These are phyloP conservation scores for Botryotinia convoluta DNA, from an alignment of 2,329 filamentous ascomycete species.

Conservation along the genomic window DNA sequence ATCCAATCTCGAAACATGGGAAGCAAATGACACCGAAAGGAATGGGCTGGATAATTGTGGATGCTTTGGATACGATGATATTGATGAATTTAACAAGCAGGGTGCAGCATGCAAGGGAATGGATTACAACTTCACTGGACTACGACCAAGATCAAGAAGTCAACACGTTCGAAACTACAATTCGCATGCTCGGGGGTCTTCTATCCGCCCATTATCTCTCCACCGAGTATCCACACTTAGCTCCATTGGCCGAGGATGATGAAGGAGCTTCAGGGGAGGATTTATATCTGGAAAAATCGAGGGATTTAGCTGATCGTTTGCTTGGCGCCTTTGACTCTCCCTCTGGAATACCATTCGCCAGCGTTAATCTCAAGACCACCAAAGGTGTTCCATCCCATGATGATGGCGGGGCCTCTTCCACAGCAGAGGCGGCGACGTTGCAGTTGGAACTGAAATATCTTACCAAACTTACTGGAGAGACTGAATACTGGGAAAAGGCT, in stretches of 20 bases:
- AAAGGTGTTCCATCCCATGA: slow-evolving; percentile 77
- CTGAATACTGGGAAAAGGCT: slow-evolving; percentile 85
- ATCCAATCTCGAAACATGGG: slow-evolving; percentile 76
- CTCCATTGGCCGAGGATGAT: slow-evolving; percentile 69
- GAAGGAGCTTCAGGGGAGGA: slow-evolving; percentile 76
- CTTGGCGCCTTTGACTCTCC: slow-evolving; percentile 82
- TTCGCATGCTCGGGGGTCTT: slow-evolving; percentile 92
- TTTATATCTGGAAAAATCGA: slow-evolving; percentile 92
- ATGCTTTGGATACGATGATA: slow-evolving; percentile 94
- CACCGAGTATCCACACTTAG: slow-evolving; percentile 74
- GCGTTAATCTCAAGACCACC: slow-evolving; percentile 78
- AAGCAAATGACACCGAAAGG: slow-evolving; percentile 83
- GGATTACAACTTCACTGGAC: slow-evolving; percentile 76
- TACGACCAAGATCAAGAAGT: slow-evolving; percentile 95
- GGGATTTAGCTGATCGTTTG: slow-evolving; percentile 84
- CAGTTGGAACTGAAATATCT: slow-evolving; percentile 98
- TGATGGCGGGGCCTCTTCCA: slow-evolving; percentile 85
- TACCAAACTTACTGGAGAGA: slow-evolving; percentile 89
- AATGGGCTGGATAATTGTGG: slow-evolving; percentile 97
- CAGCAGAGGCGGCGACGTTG: slow-evolving; percentile 85
- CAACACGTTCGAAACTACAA: slow-evolving; percentile 96
- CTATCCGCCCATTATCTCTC: slow-evolving; percentile 95
- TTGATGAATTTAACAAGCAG: slow-evolving; percentile 94
- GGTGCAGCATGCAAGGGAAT: slow-evolving; percentile 79
- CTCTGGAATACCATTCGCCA: slow-evolving; percentile 86